These are phyloP conservation scores for Alternaria alternata DNA, from an alignment of 2,329 filamentous ascomycete genomes.

Conservation along the genomic window DNA sequence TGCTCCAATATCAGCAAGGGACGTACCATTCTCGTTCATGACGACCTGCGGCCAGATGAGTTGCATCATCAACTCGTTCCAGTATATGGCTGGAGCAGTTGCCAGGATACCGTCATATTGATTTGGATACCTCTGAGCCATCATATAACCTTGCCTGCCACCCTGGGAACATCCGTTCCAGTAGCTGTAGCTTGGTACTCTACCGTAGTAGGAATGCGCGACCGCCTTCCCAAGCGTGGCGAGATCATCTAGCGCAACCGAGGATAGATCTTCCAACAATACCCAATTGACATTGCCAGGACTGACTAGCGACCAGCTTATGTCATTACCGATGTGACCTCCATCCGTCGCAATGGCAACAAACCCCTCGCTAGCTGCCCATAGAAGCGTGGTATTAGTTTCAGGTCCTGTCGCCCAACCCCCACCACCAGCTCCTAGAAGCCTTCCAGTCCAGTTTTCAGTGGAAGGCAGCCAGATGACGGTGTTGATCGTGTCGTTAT, in stretches of 20 bases:
- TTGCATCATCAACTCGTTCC: constrained; percentile 24
- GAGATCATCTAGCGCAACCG: constrained; percentile 42
- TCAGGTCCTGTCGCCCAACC: constrained; percentile 28
- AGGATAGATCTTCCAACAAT: constrained; percentile 44
- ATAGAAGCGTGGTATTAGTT: constrained; percentile 17
- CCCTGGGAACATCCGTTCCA: constrained; percentile 39
- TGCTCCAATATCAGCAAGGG: background rate
- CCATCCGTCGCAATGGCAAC: constrained; percentile 34
- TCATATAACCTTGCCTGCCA: constrained; percentile 37
- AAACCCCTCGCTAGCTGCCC: constrained; percentile 31
- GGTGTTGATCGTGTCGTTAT: constrained; percentile 28
- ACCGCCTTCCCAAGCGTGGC: constrained; percentile 38
- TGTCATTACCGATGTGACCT: constrained; percentile 19
- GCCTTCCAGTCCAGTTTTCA: constrained; percentile 31
- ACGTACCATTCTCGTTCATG: constrained; percentile 35
- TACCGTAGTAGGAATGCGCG: constrained; percentile 39
- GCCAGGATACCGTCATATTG: constrained; percentile 44
- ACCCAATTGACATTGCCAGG: constrained; percentile 32
- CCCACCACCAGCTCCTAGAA: constrained; percentile 33
- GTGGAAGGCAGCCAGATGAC: constrained; percentile 29
- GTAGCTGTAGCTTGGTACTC: constrained; percentile 39
- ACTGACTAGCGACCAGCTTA: constrained; percentile 16
- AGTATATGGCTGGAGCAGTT: constrained; percentile 36
- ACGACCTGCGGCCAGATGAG: constrained; percentile 33
- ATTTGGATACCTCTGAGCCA: constrained; percentile 42